Percentiles rank a stretch among this genome's conserved stretches.
Conservation (phyloP, 139 green algal species). For the Chlamydomonas sp. region DNA sequence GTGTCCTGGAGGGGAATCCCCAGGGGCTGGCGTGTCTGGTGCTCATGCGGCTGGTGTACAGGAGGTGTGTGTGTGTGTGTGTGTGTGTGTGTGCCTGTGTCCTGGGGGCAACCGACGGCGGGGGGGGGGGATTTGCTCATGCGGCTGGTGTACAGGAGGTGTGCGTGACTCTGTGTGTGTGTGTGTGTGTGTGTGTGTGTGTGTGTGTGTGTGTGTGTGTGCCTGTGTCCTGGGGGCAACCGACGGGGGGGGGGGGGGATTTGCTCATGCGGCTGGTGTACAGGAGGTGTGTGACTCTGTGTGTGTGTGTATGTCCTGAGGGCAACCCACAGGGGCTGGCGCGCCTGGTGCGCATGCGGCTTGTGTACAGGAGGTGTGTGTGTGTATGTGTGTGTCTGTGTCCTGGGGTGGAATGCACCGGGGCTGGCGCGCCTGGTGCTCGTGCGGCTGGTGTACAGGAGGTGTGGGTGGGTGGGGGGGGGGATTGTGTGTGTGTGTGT, state of each 20-base stretch:
- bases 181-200: too few relatives aligned
- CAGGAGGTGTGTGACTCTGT: too few relatives aligned
- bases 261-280: slow-evolving; percentile 32
- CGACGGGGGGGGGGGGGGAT: slow-evolving; percentile 26
- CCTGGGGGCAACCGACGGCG: slow-evolving; percentile 69
- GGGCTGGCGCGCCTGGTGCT: slow-evolving; percentile 39
- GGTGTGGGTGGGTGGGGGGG: too few relatives aligned
- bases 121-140: slow-evolving; percentile 32
- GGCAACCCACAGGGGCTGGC: slow-evolving; percentile 45
- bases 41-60: slow-evolving; percentile 38
- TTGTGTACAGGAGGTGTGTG: slow-evolving; percentile 41
- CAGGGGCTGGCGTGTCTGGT: slow-evolving; percentile 33
- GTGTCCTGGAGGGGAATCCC: slow-evolving; percentile 76
- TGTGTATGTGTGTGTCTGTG: too few relatives aligned
- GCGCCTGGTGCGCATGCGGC: slow-evolving; percentile 28
- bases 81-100: too few relatives aligned
- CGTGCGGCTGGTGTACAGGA: slow-evolving; percentile 35
- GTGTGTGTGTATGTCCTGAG: too few relatives aligned
- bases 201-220: too few relatives aligned
- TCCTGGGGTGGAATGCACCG: slow-evolving; percentile 69
- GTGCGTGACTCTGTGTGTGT: too few relatives aligned
- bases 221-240: slow-evolving; percentile 79
- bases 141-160: slow-evolving; percentile 31
- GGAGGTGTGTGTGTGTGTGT: too few relatives aligned
- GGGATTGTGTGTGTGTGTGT: too few relatives aligned